Conservation (phyloP, 805 yeast species). For the Pichia kluyveri region DNA sequence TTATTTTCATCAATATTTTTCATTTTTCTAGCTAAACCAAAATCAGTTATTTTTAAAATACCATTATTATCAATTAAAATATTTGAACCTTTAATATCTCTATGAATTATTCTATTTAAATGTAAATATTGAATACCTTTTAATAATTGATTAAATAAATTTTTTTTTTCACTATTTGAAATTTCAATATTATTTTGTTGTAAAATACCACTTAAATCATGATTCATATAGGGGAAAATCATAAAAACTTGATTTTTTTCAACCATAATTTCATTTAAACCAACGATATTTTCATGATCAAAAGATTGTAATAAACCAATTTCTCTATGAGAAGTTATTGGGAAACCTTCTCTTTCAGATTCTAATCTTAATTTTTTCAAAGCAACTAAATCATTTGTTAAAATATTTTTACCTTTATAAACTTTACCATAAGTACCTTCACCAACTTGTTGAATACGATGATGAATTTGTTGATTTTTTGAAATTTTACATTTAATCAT, state of each 20-base stretch:
- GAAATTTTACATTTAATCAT: constrained; percentile 2
- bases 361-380: constrained; percentile 78
- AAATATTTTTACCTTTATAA: constrained; percentile 68
- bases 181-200: constrained; percentile 64
- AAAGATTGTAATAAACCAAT: constrained; percentile 76
- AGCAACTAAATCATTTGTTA: constrained; percentile 72
- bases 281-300: constrained; percentile 74
- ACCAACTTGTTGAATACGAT: constrained; percentile 84
- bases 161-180: constrained; percentile 56
- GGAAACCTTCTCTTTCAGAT: constrained; percentile 87
- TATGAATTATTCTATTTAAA: constrained; percentile 57
- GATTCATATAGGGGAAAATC: constrained; percentile 91
- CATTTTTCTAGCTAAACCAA: constrained; percentile 75
- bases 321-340: constrained; percentile 91
- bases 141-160: constrained; percentile 54
- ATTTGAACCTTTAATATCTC: constrained; percentile 80
- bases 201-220: constrained; percentile 83
- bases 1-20: constrained; percentile 38
- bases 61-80: constrained; percentile 58
- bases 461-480: constrained; percentile 32
- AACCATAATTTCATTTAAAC: constrained; percentile 83
- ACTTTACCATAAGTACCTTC: constrained; percentile 98
- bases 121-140: constrained; percentile 67
- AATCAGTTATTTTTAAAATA: constrained; percentile 64
- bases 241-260: constrained; percentile 67